Evolutionary conservation across 345 rosid genomes (phyloP).

Genomic region (Gossypium rotundifolium): DNA sequence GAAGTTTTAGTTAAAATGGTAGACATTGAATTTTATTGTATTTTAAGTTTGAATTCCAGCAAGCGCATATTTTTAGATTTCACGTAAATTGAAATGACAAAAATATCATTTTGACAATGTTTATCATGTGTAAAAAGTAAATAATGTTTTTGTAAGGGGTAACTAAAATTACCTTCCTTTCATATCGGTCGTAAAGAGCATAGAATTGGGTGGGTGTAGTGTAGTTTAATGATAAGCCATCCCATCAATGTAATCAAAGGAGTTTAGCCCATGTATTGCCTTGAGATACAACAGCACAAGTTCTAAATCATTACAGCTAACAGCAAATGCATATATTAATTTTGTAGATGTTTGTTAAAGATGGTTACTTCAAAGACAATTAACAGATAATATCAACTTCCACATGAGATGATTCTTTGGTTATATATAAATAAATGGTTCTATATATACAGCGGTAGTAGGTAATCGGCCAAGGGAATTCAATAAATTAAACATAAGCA

Average conservation of each 20-base stretch:
- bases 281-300: neutral
- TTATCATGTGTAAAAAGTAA: too few species aligned
- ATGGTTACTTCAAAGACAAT: slow-evolving; percentile 9
- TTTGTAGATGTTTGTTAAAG: neutral
- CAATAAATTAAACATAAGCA: neutral
- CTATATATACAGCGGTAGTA: neutral
- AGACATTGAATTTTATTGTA: too few species aligned
- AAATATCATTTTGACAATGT: too few species aligned
- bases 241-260: neutral
- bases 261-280: neutral
- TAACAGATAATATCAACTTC: neutral
- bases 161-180: too few species aligned
- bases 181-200: neutral
- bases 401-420: neutral
- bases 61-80: too few species aligned
- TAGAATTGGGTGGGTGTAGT: neutral
- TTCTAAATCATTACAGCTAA: neutral
- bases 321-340: neutral
- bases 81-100: too few species aligned
- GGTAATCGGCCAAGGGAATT: neutral
- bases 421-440: too few species aligned
- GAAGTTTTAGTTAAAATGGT: too few species aligned
- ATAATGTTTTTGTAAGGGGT: too few species aligned
- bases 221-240: neutral
- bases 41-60: too few species aligned